A percentile compares a stretch with the other conserved stretches of the same genome.
Evolutionary conservation across 192 early-diverging fungal genomes (phyloP).

Genomic region (Coemansia sp.): DNA sequence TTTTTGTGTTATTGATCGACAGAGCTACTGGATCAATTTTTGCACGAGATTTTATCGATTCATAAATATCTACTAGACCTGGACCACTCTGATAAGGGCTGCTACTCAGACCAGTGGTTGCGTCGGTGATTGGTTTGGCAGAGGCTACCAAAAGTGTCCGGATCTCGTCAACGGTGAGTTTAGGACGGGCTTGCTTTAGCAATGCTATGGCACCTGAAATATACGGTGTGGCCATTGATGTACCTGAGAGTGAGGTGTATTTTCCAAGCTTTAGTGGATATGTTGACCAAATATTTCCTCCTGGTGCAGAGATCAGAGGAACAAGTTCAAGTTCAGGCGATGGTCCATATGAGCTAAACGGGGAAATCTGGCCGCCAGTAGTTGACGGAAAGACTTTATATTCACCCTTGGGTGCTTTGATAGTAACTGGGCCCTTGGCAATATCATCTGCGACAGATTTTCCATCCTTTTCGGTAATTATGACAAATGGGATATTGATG

Average conservation of each 20-base stretch:
- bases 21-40: conserved; percentile 59
- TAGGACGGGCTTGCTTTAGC: conserved; percentile 56
- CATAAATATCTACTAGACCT: conserved; percentile 72
- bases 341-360: conserved; percentile 67
- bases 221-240: conserved; percentile 82
- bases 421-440: background rate
- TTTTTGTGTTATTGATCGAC: conserved; percentile 49
- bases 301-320: conserved; percentile 65
- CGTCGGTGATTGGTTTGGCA: conserved; percentile 53
- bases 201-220: conserved; percentile 69
- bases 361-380: conserved; percentile 56
- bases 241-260: conserved; percentile 62
- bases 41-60: conserved; percentile 58
- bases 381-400: conserved; percentile 20
- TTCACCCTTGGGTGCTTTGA: conserved; percentile 32
- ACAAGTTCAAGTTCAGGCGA: conserved; percentile 61
- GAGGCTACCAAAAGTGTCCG: conserved; percentile 54
- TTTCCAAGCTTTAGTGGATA: conserved; percentile 47
- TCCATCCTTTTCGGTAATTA: conserved; percentile 50
- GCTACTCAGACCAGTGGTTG: conserved; percentile 29
- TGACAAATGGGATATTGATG: conserved; percentile 46
- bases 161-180: conserved; percentile 18
- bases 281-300: conserved; percentile 68
- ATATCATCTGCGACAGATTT: conserved; percentile 17
- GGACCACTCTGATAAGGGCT: conserved; percentile 58